phyloP scores from a whole-genome alignment of 495 filamentous ascomycete genomes.

The Xylaria longipes region DNA sequence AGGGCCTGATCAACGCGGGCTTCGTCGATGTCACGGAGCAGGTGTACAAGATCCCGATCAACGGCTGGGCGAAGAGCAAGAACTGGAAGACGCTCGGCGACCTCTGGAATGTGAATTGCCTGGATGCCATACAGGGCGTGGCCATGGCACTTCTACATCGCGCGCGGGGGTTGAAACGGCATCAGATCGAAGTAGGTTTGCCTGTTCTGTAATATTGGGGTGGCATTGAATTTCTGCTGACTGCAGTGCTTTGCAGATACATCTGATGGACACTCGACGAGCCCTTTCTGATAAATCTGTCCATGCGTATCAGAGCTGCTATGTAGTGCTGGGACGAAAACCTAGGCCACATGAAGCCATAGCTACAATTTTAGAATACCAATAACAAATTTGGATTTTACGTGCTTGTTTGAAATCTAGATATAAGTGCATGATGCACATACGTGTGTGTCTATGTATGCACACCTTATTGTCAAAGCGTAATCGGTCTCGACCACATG shows the following conservation, averaged over 20 bases:
- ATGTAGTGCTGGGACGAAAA: conserved; percentile 63
- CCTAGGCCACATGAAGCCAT: conserved; percentile 37
- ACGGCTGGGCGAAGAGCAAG: conserved; percentile 56
- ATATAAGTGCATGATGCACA: neutral
- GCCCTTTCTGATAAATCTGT: conserved; percentile 59
- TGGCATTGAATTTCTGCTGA: neutral
- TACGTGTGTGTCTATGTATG: neutral
- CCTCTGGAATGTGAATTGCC: conserved; percentile 50
- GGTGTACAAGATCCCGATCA: conserved; percentile 63
- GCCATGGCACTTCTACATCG: conserved; percentile 36
- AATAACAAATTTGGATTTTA: neutral
- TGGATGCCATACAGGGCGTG: conserved; percentile 32
- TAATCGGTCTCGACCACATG: neutral
- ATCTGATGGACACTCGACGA: conserved; percentile 64
- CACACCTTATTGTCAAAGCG: neutral
- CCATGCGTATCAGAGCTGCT: conserved; percentile 61
- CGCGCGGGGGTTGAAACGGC: conserved; percentile 13
- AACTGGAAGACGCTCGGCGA: conserved; percentile 44
- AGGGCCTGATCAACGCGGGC: conserved; percentile 64
- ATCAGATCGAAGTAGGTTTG: conserved; percentile 28
- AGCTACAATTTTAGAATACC: neutral
- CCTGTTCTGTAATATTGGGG: conserved; percentile 34
- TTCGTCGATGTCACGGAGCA: conserved; percentile 68
- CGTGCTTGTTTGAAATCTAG: neutral
- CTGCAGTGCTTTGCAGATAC: conserved; percentile 48